Conservation (phyloP, 2,329 filamentous ascomycete species). For the Penicillium brevicompactum region DNA sequence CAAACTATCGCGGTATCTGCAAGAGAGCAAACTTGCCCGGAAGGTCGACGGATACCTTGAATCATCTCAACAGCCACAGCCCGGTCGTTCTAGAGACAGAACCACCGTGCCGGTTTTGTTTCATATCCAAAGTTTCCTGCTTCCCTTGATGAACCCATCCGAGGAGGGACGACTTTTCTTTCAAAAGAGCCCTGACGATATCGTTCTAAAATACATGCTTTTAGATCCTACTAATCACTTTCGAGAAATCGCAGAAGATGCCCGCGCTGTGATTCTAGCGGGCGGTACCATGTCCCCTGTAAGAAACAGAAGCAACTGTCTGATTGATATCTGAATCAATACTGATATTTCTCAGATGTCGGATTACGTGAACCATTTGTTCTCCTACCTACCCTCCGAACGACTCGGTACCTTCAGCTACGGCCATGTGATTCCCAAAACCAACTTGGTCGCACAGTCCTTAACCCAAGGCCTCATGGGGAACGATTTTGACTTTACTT, state of each 20-base stretch:
- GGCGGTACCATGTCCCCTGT: conserved; percentile 96
- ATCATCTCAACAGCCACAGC: conserved; percentile 58
- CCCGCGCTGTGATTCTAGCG: conserved; percentile 84
- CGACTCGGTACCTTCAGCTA: conserved; percentile 83
- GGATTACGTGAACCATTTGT: conserved; percentile 84
- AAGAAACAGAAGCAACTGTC: conserved; percentile 19
- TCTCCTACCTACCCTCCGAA: conserved; percentile 67
- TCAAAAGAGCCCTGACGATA: conserved; percentile 48
- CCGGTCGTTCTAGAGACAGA: conserved; percentile 29
- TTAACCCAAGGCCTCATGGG: conserved; percentile 56
- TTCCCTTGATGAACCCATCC: conserved; percentile 83
- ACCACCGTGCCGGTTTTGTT: conserved; percentile 58
- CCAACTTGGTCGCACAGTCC: conserved; percentile 78
- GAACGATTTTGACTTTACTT: conserved; percentile 80
- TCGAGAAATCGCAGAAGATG: conserved; percentile 79
- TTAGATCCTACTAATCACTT: conserved; percentile 92
- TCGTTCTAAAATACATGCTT: conserved; percentile 79
- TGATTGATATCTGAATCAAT: neutral
- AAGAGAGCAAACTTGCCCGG: conserved; percentile 87
- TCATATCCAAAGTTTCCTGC: conserved; percentile 69
- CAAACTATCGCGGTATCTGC: conserved; percentile 82
- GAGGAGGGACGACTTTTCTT: conserved; percentile 65
- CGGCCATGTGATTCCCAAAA: conserved; percentile 85
- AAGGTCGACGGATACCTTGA: conserved; percentile 90
- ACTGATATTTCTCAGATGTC: conserved; percentile 60